A percentile compares a stretch with the other conserved stretches of the same genome.
phyloP scores from a whole-genome alignment of 2,329 filamentous ascomycete species.

The Mycosphaerelloides madeirae region DNA sequence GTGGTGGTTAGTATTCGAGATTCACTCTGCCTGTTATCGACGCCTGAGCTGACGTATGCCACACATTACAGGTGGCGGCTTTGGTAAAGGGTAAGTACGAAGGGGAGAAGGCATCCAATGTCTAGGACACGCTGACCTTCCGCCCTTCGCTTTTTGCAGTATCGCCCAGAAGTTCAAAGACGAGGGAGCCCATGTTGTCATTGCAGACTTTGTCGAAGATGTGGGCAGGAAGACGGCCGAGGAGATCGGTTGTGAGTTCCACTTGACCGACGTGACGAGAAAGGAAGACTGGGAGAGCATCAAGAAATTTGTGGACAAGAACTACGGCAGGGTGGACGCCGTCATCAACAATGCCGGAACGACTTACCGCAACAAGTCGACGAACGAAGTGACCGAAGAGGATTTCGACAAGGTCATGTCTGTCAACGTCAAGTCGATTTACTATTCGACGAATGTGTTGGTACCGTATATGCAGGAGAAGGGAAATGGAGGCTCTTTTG shows the following conservation, averaged over 20 bases:
- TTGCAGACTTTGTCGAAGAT: slow-evolving; percentile 56
- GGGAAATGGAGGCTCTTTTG: slow-evolving; percentile 55
- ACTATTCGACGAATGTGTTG: slow-evolving; percentile 55
- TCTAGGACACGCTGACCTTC: too few relatives aligned
- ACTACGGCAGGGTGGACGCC: slow-evolving; percentile 52
- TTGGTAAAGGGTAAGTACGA: too few relatives aligned
- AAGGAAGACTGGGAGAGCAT: slow-evolving; percentile 51
- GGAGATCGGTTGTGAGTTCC: slow-evolving; percentile 41
- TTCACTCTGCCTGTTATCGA: too few relatives aligned
- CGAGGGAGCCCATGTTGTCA: slow-evolving; percentile 58
- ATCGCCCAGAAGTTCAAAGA: slow-evolving; percentile 56
- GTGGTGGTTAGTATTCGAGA: slow-evolving; percentile 40
- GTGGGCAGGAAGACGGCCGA: slow-evolving; percentile 51
- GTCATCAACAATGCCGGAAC: slow-evolving; percentile 60
- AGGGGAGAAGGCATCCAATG: too few relatives aligned
- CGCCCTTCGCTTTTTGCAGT: too few relatives aligned
- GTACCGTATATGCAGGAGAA: slow-evolving; percentile 57
- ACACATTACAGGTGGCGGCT: too few relatives aligned
- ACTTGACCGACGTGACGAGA: slow-evolving; percentile 51
- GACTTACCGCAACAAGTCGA: slow-evolving; percentile 58
- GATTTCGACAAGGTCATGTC: slow-evolving; percentile 64
- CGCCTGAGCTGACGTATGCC: too few relatives aligned
- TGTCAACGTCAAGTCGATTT: slow-evolving; percentile 66
- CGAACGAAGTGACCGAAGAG: slow-evolving; percentile 57
- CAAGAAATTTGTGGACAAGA: slow-evolving; percentile 43